Base-by-base conservation (phyloP, 2,329 filamentous ascomycete genomes). In the Nemania diffusa region DNA sequence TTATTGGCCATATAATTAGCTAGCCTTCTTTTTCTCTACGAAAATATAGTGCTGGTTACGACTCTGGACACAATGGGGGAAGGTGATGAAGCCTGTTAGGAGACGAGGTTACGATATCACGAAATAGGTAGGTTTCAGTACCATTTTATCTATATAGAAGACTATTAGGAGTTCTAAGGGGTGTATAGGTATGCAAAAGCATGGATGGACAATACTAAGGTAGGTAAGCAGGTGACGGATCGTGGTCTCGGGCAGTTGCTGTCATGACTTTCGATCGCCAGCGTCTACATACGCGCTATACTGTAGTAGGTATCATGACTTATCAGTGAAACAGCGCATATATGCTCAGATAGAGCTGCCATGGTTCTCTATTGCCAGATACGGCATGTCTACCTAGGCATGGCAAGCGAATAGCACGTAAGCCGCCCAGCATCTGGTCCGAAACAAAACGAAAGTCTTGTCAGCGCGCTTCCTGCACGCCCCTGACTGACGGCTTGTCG, bases 161-260 rank as follows among this genome's bases (percentile, higher is more conserved):
- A 32, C 5, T 9, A 32, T 32, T 32, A 2, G 24, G 40, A 29
- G 51, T 37, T 29, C 44, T 50, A 42, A 40, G 48, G 48, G 32
- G 24, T 15, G 29, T 44, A 22, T n/a, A 52, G 32, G 24, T 15
- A 42, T 44, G 27, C 22, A 52, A 24, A 34, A 40, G n/a, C 17
- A 37, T 6, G 7, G 9, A 15, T 8, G 6, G 11, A 13, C 20
- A 34, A 27, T 48, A 29, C 17, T 9, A 37, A 22, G 52, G 26
- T 8, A 44, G 58, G 24, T 48, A 17, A 24, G 59, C 22, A 20
- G 52, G 52, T 44, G 52, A 65, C 50, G 53, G 59, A 70, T 70
- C 68, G 68, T 57, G 65, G 60, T 65, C 52, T 63, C 65, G 68
- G 68, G 61, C 57, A 26, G 58, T 63, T 68, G 62, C 68, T 62